Evolutionary conservation across 2,329 filamentous ascomycete genomes (phyloP).

Genomic region (Xylaria digitata): DNA sequence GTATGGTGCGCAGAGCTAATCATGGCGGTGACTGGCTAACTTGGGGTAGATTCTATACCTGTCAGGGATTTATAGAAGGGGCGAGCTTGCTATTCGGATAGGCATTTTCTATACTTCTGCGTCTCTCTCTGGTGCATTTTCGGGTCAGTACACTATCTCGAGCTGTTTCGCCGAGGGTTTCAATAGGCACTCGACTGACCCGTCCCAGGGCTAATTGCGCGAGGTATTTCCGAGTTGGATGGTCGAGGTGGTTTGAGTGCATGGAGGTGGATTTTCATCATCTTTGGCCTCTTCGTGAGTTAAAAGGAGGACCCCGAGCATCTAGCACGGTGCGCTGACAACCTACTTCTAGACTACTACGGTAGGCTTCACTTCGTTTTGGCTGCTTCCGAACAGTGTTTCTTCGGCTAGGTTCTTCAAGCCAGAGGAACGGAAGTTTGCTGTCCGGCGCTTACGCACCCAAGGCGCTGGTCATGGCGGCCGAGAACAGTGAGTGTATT

Average conservation of each 20-base stretch:
- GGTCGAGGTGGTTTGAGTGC: constrained; percentile 63
- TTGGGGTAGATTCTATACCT: constrained; percentile 68
- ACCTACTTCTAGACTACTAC: constrained; percentile 60
- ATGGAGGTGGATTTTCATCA: constrained; percentile 73
- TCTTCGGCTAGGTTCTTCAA: constrained; percentile 66
- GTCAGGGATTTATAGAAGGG: constrained; percentile 69
- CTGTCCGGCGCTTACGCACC: constrained; percentile 57
- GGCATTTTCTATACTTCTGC: constrained; percentile 76
- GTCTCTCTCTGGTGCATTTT: constrained; percentile 72
- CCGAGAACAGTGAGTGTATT: constrained; percentile 49
- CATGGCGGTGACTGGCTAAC: constrained; percentile 29
- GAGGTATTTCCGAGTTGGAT: constrained; percentile 70
- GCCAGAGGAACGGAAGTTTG: constrained; percentile 62
- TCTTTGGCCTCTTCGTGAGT: constrained; percentile 66
- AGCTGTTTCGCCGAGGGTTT: too few species aligned
- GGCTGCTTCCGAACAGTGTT: constrained; percentile 67
- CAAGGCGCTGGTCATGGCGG: constrained; percentile 46
- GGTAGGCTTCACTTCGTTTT: constrained; percentile 62
- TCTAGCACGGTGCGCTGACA: constrained; percentile 11
- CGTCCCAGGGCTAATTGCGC: constrained; percentile 63
- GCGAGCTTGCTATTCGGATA: constrained; percentile 71
- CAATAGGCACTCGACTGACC: constrained; percentile 1
- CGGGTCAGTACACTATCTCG: constrained; percentile 53
- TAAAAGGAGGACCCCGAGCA: neutral
- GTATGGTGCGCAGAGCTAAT: constrained; percentile 50